Conservation (phyloP, 2,329 filamentous ascomycete genomes). For the Ophiostoma sp. region DNA sequence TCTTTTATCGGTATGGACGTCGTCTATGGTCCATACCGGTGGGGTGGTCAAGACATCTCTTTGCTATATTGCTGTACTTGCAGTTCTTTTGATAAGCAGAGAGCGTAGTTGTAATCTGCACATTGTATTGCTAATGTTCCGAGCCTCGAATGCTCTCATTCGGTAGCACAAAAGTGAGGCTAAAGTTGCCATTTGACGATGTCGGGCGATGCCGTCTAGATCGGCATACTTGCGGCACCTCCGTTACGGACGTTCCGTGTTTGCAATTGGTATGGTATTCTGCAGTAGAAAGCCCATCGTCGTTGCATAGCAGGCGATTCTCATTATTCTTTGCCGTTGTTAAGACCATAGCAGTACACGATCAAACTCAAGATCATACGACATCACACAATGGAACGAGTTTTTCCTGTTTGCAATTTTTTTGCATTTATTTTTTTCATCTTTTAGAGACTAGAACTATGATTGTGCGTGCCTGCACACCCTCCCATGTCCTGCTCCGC, state of each 20-base stretch:
- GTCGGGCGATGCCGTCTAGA: background rate
- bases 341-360: too few species aligned
- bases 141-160: background rate
- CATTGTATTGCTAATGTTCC: background rate
- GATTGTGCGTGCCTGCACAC: background rate
- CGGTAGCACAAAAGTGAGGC: background rate
- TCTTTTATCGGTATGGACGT: conserved; percentile 42
- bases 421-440: background rate
- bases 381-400: background rate
- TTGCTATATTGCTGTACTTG: background rate
- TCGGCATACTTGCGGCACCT: background rate
- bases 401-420: conserved; percentile 3
- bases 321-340: too few species aligned
- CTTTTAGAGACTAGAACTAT: conserved; percentile 8
- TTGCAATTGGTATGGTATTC: too few species aligned
- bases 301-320: too few species aligned
- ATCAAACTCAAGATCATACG: background rate
- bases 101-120: background rate
- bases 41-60: conserved; percentile 46
- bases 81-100: background rate
- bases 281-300: too few species aligned
- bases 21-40: conserved; percentile 46
- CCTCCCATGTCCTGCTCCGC: background rate
- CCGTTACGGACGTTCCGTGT: background rate
- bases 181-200: background rate